Base-by-base conservation (phyloP, 2,329 filamentous ascomycete genomes). In the Alternaria arbusti region DNA sequence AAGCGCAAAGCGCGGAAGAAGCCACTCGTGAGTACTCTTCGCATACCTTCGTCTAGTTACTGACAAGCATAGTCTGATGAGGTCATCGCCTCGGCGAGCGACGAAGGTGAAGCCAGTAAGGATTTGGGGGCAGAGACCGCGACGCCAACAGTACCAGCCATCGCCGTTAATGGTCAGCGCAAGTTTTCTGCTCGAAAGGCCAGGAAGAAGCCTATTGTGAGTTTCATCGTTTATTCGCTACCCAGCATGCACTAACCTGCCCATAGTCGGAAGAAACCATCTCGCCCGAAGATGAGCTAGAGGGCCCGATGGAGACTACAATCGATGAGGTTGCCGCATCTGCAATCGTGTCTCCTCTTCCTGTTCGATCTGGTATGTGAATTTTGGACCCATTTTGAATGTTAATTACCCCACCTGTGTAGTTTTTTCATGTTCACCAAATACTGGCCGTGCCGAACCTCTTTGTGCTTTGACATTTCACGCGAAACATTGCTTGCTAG, bases 181-280 rank as follows among this genome's bases (percentile, higher is more conserved):
- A 75, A 75, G 56, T 74, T 74, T 36, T 66, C 65, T 51, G 65
- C 63, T 30, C 70, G 74, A 10, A 76, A 69, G 64, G 54, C 67
- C 2, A 74, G 68, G 64, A 78, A 74, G 65, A 76, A 76, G 62
- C 73, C 70, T 32, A 65, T 76, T 9, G 75, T 77, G 67, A 70
- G 74, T 64, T 32, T 49, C 20, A n/a, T 25, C 50, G 9, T 55
- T n/a, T 20, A 28, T 43, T 22, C 32, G n/a, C 32, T 40, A 25
- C 52, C 40, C 32, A 32, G 43, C 56, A 8, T 3, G 44, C 23
- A 28, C 55, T 66, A n/a, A 72, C 44, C 4, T 23, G 25, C 22
- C 20, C 26, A 25, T 44, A 77, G 74, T 77, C 74, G 2, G 72
- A 75, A 60, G 70, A 75, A 50, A 74, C 52, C 3, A 70, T 77